phyloP scores from a whole-genome alignment of 2,329 filamentous ascomycete genomes.

The Aureobasidium subglaciale region DNA sequence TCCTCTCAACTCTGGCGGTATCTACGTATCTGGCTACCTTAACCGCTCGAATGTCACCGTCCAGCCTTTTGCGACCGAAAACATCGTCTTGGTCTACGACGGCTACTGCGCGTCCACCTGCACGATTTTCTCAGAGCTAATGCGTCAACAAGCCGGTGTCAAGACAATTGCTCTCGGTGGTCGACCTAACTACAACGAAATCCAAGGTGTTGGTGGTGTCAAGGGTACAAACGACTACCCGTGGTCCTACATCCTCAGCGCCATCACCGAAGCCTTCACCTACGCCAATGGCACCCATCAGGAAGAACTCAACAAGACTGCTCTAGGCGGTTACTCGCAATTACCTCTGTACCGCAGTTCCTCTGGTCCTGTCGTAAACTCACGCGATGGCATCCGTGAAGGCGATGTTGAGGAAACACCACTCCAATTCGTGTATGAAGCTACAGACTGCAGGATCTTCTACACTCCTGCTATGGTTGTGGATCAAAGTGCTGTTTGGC shows the following conservation, averaged over 20 bases:
- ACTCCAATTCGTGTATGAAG: constrained; percentile 44
- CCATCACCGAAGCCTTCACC: constrained; percentile 20
- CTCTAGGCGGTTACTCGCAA: constrained; percentile 24
- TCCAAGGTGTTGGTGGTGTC: constrained; percentile 40
- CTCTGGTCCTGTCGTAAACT: constrained; percentile 23
- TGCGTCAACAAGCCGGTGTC: constrained; percentile 38
- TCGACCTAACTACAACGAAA: constrained; percentile 34
- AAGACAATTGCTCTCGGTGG: constrained; percentile 38
- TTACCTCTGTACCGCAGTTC: constrained; percentile 22
- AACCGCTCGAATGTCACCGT: constrained; percentile 39
- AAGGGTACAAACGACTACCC: constrained; percentile 34
- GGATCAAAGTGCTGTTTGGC: constrained; percentile 44
- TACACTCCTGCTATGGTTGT: constrained; percentile 45
- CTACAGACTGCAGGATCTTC: constrained; percentile 45
- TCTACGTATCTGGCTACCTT: constrained; percentile 43
- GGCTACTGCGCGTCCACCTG: constrained; percentile 43
- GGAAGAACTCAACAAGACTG: constrained; percentile 22
- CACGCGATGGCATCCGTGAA: constrained; percentile 27
- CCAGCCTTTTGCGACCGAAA: constrained; percentile 49
- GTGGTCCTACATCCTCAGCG: constrained; percentile 21
- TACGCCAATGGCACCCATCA: constrained; percentile 10
- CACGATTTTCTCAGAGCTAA: constrained; percentile 39
- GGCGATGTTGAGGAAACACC: constrained; percentile 35
- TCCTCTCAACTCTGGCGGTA: constrained; percentile 28
- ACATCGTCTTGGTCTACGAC: constrained; percentile 47